Conservation (phyloP, 257 asterid species). For the Coffea eugenioides region DNA sequence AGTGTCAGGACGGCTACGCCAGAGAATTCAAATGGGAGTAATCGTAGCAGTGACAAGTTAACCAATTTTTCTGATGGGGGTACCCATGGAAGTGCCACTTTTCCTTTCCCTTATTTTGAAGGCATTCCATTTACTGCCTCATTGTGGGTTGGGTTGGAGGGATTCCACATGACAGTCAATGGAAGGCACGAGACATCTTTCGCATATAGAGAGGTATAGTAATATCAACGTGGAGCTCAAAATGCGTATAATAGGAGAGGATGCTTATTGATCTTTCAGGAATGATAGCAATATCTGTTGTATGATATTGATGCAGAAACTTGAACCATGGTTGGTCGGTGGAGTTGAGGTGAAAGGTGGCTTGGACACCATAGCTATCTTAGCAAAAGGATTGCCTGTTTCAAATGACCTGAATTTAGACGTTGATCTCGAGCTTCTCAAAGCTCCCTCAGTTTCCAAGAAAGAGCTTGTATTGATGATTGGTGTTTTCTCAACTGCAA, state of each 20-base stretch:
- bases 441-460: conserved; percentile 52
- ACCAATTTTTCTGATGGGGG: conserved; percentile 50
- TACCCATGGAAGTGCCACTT: conserved; percentile 41
- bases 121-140: conserved; percentile 91
- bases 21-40: conserved; percentile 42
- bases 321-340: conserved; percentile 90
- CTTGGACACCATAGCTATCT: conserved; percentile 52
- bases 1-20: conserved; percentile 31
- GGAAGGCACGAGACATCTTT: conserved; percentile 97
- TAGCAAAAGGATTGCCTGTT: conserved; percentile 88
- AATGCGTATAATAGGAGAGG: not conserved
- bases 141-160: conserved; percentile 86
- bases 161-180: conserved; percentile 90
- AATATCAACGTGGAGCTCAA: not conserved
- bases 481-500: conserved; percentile 93
- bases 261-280: not conserved
- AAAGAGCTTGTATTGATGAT: conserved; percentile 56
- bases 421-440: conserved; percentile 57
- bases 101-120: conserved; percentile 75
- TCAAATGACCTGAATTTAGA: conserved; percentile 57
- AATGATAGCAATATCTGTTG: conserved; percentile 2
- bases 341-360: conserved; percentile 70
- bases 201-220: conserved; percentile 64
- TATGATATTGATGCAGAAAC: conserved; percentile 52
- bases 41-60: conserved; percentile 33